Percentiles rank a stretch among this genome's conserved stretches.
These are phyloP conservation scores for Fusarium sp. DNA, from an alignment of 2,329 filamentous ascomycete species.

Conservation along the genomic window DNA sequence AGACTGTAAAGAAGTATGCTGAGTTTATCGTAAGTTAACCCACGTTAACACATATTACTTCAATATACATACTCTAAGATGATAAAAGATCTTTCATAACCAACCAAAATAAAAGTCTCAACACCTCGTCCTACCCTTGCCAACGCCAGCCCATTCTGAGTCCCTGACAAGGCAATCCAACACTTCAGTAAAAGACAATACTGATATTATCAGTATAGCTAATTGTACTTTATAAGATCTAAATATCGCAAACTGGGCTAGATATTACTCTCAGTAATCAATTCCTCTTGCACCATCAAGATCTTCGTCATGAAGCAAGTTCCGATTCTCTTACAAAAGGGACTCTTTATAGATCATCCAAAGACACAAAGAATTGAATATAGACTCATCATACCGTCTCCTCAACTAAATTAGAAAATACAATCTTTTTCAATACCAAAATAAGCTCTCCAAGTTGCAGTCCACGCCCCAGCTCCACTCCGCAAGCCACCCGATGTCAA, in stretches of 20 bases:
- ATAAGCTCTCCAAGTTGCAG: background rate
- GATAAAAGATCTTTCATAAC: accelerated
- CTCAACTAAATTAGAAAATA: background rate
- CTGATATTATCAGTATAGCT: accelerated
- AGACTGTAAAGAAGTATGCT: too few species aligned
- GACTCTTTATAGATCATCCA: accelerated
- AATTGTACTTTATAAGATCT: accelerated
- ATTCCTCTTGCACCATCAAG: background rate
- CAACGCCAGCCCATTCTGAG: background rate
- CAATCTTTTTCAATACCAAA: too few species aligned
- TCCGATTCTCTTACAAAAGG: background rate
- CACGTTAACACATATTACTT: too few species aligned
- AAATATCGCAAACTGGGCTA: accelerated
- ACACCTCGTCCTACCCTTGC: background rate
- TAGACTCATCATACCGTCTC: accelerated
- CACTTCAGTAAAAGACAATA: accelerated
- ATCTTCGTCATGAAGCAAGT: accelerated
- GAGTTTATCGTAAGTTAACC: too few species aligned
- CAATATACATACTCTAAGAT: background rate
- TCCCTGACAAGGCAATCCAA: background rate
- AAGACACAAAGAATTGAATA: background rate
- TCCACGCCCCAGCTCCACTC: background rate
- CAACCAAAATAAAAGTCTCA: background rate
- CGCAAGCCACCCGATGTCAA: background rate
- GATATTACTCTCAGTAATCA: accelerated